phyloP scores from a whole-genome alignment of 352 stramenopile genomes.

The Phytophthora colocasiae region DNA sequence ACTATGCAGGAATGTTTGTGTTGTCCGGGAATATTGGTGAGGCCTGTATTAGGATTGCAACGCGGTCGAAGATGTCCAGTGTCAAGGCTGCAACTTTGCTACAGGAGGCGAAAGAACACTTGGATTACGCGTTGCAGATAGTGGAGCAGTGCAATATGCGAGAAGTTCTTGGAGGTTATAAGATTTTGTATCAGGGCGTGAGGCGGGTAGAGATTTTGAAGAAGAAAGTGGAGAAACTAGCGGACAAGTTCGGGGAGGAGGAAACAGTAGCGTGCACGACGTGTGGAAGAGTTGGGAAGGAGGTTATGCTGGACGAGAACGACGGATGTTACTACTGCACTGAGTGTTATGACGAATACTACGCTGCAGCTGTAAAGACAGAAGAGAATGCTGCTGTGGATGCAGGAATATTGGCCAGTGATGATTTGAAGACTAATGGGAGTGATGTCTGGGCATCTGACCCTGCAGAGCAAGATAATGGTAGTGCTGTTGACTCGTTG shows the following conservation, averaged over 20 bases:
- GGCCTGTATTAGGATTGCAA: conserved; percentile 39
- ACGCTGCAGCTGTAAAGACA: conserved; percentile 35
- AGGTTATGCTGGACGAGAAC: conserved; percentile 63
- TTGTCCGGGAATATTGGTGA: conserved; percentile 76
- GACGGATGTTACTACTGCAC: conserved; percentile 78
- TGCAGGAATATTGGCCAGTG: background rate
- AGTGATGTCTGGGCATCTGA: background rate
- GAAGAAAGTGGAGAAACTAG: conserved; percentile 17
- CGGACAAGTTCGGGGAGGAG: conserved; percentile 13
- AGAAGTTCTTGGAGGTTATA: conserved; percentile 31
- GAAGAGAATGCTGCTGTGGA: background rate
- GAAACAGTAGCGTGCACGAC: conserved; percentile 49
- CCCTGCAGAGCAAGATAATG: background rate
- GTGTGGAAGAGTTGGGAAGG: conserved; percentile 34
- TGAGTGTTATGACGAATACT: conserved; percentile 74
- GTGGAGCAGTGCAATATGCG: conserved; percentile 48
- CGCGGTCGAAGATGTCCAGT: conserved; percentile 5
- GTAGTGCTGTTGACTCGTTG: background rate
- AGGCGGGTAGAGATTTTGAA: conserved; percentile 23
- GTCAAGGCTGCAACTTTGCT: conserved; percentile 3
- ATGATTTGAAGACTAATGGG: background rate
- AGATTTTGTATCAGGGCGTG: conserved; percentile 39
- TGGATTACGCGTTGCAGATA: conserved; percentile 61
- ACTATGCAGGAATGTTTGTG: conserved; percentile 71
- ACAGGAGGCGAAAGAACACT: conserved; percentile 42